Percentiles rank a stretch among this genome's conserved stretches.
Conservation (phyloP, 2,329 filamentous ascomycete species). For the Penicillium corylophilum region DNA sequence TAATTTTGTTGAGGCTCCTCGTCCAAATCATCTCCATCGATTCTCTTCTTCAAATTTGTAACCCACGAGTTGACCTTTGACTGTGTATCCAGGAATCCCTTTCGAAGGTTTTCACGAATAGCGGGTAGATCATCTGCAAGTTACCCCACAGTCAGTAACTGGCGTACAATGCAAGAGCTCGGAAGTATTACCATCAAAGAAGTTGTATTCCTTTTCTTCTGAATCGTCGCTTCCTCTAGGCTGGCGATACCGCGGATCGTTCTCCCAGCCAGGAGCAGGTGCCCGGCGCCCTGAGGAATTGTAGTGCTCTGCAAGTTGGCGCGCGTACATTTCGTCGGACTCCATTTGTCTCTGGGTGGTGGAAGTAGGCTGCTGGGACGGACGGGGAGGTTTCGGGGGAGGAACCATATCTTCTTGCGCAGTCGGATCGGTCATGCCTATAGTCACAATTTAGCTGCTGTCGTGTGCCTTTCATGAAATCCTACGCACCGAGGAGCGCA, state of each 20-base stretch:
- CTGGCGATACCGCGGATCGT: conserved; percentile 40
- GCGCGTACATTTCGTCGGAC: conserved; percentile 86
- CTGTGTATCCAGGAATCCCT: conserved; percentile 94
- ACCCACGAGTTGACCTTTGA: conserved; percentile 92
- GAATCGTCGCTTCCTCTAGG: conserved; percentile 57
- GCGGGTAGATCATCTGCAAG: conserved; percentile 79
- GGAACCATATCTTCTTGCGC: conserved; percentile 62
- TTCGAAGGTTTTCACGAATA: conserved; percentile 87
- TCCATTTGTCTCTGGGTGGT: conserved; percentile 76
- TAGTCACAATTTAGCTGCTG: conserved; percentile 8
- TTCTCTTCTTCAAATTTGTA: conserved; percentile 82
- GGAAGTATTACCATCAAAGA: conserved; percentile 67
- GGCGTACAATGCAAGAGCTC: not conserved
- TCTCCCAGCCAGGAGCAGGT: conserved; percentile 32
- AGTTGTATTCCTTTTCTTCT: conserved; percentile 77
- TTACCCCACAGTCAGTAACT: not conserved
- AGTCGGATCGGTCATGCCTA: conserved; percentile 78
- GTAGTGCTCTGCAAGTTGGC: conserved; percentile 90
- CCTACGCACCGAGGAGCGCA: conserved; percentile 72
- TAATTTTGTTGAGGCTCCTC: conserved; percentile 41
- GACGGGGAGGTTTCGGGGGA: conserved; percentile 79
- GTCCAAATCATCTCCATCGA: conserved; percentile 83
- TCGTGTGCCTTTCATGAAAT: not conserved
- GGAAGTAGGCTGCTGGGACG: conserved; percentile 53
- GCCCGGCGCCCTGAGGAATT: conserved; percentile 47